Evolutionary conservation across 176 grass and related monocot species (phyloP), one percentile per base, ranked within the genome.

Genomic region (Hyparrhenia diplandra): DNA sequence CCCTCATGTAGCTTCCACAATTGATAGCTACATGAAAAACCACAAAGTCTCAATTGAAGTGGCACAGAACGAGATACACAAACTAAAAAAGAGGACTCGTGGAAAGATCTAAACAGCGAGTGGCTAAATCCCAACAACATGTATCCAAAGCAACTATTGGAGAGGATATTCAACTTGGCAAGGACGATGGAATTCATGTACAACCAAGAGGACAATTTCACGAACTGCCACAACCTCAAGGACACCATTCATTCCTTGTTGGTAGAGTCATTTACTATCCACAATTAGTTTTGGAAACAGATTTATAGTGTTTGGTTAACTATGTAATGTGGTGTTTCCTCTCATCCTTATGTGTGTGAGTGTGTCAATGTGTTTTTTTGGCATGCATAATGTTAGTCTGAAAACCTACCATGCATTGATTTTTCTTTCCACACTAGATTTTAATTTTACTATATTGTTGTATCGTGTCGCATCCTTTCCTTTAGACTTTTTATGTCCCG

Each of bases 101-200:
- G 70, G 70, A 73, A 51, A 75, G 73, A 75, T 58, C 59, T 75
- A 9, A 75, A 59, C 4, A 39, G 31, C 8, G 73, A 75, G 51
- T 75, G 73, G 49, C 13, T 59, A 34, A 75, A 59, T 37, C 51
- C 73, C 0, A 24, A 16, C 11, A 59, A 58, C 17, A 21, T 4
- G 8, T 32, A 52, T 3, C 70, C 70, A 51, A 73, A 73, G 28
- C 70, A 52, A 18, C 45, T 73, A 21, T 32, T 73, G 45, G 45
- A 73, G 70, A 32, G 70, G 28, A 52, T 75, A 75, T 75, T 75
- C 51, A 75, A 75, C 73, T 37, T 75, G 73, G 24, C 73, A 25
- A 57, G 73, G 4, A 75, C 73, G 5, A 75, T 24, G 73, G 73
- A 75, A 5, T 75, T 75, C 51, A 75, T 75, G 73, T 75, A 58